Conservation (phyloP, 257 asterid genomes). For the Capsicum chinense region DNA sequence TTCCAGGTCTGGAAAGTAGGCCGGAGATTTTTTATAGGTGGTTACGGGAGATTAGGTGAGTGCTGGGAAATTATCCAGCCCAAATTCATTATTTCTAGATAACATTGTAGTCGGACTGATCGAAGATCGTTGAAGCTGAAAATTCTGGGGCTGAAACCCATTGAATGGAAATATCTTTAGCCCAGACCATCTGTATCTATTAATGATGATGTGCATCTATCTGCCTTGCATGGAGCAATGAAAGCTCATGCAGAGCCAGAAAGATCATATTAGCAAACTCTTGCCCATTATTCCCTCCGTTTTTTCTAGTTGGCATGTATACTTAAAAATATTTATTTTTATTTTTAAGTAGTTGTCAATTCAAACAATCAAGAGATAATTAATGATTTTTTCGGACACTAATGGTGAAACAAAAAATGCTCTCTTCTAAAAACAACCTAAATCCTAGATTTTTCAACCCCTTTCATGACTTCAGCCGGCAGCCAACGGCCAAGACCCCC, state of each 20-base stretch:
- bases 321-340: no score
- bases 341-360: no score
- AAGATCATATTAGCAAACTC: no score
- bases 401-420: no score
- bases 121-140: conserved; percentile 27
- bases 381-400: no score
- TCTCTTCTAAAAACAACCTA: no score
- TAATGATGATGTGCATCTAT: not conserved
- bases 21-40: conserved; percentile 18
- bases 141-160: conserved; percentile 7
- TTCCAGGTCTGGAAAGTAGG: conserved; percentile 19
- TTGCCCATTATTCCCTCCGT: no score
- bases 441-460: no score
- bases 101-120: conserved; percentile 25
- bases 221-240: not conserved
- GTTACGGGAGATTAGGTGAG: conserved; percentile 2
- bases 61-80: not conserved
- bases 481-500: no score
- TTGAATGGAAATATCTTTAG: not conserved
- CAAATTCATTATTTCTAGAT: conserved; percentile 17
- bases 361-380: no score
- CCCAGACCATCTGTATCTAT: not conserved
- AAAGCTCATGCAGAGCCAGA: not conserved
- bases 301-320: no score
- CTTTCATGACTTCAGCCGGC: no score